These are phyloP conservation scores for Phytophthora syringae DNA, from an alignment of 352 stramenopile species.

Conservation along the genomic window DNA sequence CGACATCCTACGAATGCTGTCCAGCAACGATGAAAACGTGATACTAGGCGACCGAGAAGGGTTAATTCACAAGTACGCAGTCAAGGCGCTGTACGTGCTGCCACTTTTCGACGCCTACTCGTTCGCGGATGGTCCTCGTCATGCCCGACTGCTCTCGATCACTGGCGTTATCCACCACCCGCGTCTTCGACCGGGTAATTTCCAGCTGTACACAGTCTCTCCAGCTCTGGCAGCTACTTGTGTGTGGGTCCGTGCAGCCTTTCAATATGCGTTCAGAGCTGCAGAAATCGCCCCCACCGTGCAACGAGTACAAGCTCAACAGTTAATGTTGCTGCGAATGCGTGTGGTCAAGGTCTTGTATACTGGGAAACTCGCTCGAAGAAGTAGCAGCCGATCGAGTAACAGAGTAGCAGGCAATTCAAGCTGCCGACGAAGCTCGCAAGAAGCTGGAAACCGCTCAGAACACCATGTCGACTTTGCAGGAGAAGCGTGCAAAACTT, in stretches of 20 bases:
- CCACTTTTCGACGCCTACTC: slow-evolving; percentile 86
- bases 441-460: slow-evolving; percentile 28
- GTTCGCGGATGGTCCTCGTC: slow-evolving; percentile 70
- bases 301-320: slow-evolving; percentile 58
- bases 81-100: slow-evolving; percentile 82
- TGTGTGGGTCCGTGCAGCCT: slow-evolving; percentile 71
- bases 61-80: slow-evolving; percentile 77
- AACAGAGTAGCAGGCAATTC: slow-evolving; percentile 20
- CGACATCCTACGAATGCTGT: slow-evolving; percentile 73
- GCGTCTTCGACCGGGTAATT: slow-evolving; percentile 66
- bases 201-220: slow-evolving; percentile 65
- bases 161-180: slow-evolving; percentile 81
- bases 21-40: slow-evolving; percentile 83
- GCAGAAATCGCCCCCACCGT: slow-evolving; percentile 73
- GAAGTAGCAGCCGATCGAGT: slow-evolving; percentile 25
- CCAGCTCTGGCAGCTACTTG: slow-evolving; percentile 68
- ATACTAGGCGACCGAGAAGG: slow-evolving; percentile 77
- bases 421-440: slow-evolving; percentile 23
- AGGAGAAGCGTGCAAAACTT: slow-evolving; percentile 40
- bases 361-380: too few species aligned
- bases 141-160: slow-evolving; percentile 61
- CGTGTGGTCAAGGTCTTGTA: too few species aligned
- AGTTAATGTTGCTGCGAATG: slow-evolving; percentile 61
- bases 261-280: slow-evolving; percentile 70
- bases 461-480: slow-evolving; percentile 20